Evolutionary conservation across 2,329 filamentous ascomycete species (phyloP).

Genomic region (Fusarium temperatum): DNA sequence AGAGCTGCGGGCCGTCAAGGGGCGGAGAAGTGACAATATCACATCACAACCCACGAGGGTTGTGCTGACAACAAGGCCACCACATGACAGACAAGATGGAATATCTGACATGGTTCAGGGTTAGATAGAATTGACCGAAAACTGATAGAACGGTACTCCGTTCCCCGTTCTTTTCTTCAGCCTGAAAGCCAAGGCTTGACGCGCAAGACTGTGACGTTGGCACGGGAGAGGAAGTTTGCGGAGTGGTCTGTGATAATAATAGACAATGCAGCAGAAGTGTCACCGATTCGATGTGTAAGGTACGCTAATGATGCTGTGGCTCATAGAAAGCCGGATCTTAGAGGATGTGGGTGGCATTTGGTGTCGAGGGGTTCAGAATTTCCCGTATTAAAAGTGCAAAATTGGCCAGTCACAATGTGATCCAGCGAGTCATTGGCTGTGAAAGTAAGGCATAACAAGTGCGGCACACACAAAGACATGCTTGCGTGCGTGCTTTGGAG

Average conservation of each 20-base stretch:
- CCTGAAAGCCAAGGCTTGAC: constrained; percentile 19
- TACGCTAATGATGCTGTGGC: constrained; percentile 34
- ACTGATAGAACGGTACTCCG: constrained; percentile 13
- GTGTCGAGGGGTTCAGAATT: constrained; percentile 6
- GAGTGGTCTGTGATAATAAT: constrained; percentile 15
- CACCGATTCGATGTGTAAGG: not conserved
- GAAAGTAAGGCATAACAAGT: not conserved
- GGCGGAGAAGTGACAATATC: constrained; percentile 29
- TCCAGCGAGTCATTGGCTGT: constrained; percentile 1
- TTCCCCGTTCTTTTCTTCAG: constrained; percentile 3
- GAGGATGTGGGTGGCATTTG: not conserved
- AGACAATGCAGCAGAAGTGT: not conserved
- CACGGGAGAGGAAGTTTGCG: constrained; percentile 1
- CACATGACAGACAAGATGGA: constrained; percentile 11
- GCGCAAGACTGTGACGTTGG: constrained; percentile 24
- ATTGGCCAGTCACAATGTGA: constrained; percentile 6
- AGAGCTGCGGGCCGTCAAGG: constrained; percentile 17
- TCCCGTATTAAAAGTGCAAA: constrained; percentile 9
- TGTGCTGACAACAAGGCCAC: constrained; percentile 22
- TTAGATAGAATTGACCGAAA: constrained; percentile 3
- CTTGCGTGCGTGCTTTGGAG: not conserved
- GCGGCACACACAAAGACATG: constrained; percentile 6
- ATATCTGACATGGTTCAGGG: constrained; percentile 22
- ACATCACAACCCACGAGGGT: constrained; percentile 18
- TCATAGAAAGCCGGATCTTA: constrained; percentile 1